These are phyloP conservation scores for Coelastrella sp. DNA, from an alignment of 139 green algal species.

Conservation along the genomic window DNA sequence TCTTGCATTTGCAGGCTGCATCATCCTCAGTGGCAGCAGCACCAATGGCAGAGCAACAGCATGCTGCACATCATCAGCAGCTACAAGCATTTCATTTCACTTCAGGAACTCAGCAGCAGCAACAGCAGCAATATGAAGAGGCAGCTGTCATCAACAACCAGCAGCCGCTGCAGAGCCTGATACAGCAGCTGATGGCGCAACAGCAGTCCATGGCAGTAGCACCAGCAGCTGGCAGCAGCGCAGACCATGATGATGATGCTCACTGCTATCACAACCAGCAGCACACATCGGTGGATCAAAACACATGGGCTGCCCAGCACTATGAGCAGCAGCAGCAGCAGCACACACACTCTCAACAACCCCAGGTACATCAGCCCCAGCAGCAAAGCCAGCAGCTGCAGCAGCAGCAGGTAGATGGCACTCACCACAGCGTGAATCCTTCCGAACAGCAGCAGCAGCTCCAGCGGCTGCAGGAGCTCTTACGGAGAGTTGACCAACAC, in stretches of 20 bases:
- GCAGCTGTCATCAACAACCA: neutral
- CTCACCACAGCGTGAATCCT: neutral
- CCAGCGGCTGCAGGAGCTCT: conserved; percentile 8
- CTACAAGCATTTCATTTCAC: neutral
- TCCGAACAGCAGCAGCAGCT: neutral
- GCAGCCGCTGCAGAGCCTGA: neutral
- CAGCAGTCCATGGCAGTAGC: neutral
- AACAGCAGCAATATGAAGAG: neutral
- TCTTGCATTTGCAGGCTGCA: neutral
- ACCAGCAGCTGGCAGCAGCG: conserved; percentile 1
- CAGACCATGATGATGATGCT: neutral
- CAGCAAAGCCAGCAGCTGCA: neutral
- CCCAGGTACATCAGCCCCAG: neutral
- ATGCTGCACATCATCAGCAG: neutral
- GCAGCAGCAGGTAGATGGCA: neutral
- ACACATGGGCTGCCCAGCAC: neutral
- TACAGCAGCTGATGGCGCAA: neutral
- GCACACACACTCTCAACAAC: neutral
- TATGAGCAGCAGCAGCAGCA: neutral
- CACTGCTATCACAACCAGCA: neutral
- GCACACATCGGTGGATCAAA: neutral
- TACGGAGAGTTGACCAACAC: conserved; percentile 22
- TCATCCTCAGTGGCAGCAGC: neutral
- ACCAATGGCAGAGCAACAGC: neutral
- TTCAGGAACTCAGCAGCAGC: neutral